phyloP scores from a whole-genome alignment of 2,329 filamentous ascomycete species.

The Hymenoscyphus albidus region DNA sequence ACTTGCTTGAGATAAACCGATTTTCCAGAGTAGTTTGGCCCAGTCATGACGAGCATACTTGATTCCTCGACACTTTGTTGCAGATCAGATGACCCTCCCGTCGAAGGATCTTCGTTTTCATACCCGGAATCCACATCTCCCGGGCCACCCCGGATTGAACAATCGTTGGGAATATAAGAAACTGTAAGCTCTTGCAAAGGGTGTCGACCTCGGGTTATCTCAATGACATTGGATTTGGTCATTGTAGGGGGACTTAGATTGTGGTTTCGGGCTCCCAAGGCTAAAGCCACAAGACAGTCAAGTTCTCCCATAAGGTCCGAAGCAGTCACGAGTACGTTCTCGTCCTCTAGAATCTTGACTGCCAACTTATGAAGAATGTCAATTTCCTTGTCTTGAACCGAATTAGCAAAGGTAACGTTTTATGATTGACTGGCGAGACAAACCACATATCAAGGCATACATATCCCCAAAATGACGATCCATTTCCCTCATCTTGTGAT shows the following conservation, averaged over 20 bases:
- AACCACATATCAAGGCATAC: conserved; percentile 78
- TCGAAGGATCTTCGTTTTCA: conserved; percentile 5
- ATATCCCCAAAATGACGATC: conserved; percentile 81
- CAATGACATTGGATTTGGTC: conserved; percentile 64
- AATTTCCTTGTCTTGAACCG: conserved; percentile 69
- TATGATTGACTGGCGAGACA: conserved; percentile 24
- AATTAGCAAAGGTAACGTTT: conserved; percentile 12
- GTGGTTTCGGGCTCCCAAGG: conserved; percentile 71
- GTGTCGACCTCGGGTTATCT: conserved; percentile 77
- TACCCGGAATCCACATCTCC: conserved; percentile 31
- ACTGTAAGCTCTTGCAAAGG: conserved; percentile 82
- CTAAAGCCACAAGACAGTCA: conserved; percentile 78
- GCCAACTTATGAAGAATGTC: conserved; percentile 79
- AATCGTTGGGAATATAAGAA: conserved; percentile 80
- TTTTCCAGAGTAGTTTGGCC: conserved; percentile 95
- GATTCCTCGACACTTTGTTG: conserved; percentile 40
- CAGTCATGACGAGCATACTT: conserved; percentile 77
- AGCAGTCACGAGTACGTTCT: conserved; percentile 60
- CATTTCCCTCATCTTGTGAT: conserved; percentile 72
- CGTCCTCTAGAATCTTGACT: conserved; percentile 64
- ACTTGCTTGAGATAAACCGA: conserved; percentile 94
- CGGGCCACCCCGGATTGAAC: conserved; percentile 61
- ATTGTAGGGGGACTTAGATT: conserved; percentile 67
- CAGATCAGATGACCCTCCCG: conserved; percentile 7
- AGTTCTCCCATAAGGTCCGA: conserved; percentile 83